Base-by-base conservation (phyloP, 2,329 filamentous ascomycete species). In the Verticillium nubilum region DNA sequence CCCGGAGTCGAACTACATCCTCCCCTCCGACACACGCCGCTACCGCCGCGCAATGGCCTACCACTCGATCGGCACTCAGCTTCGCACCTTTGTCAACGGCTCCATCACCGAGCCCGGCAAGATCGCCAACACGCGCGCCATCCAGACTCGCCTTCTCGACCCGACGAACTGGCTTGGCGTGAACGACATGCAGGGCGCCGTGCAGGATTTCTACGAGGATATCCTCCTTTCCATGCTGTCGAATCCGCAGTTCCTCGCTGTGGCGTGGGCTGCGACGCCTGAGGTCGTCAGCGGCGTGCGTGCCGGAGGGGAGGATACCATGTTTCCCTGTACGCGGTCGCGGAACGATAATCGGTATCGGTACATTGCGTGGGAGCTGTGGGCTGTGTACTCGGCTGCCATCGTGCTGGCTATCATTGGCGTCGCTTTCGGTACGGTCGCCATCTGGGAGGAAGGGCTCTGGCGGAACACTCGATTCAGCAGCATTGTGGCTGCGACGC, bases 141-240 rank as follows among this genome's bases (percentile, higher is more conserved):
- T 74, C 5, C 74, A 74, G 58, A 79, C 77, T 2, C 70, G 72
- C 26, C 67, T 80, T 5, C 67, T 79, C n/a, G 68, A 73, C 59
- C 67, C 58, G 42, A 67, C 65, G 17, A 68, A 69, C 27, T 71
- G 64, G 54, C 67, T 72, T 54, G 63, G 66, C 15, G 65, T 64
- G 25, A 37, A 58, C 2, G 61, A 73, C 54, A 59, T 75, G 12
- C 58, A 57, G 15, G n/a, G 54, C 0, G 56, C 61, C 13, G 60
- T 75, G 28, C 66, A 70, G 58, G 59, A 58, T 6, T 62, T 73
- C 10, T 73, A 74, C 63, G 66, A 75, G 56, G 70, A 75, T 57
- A 69, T 75, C 33, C 61, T 75, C 26, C 55, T 75, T 26, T 70
- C 70, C 10, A 61, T 76, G 25, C 66, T 75, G 42, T 70, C 69